These are phyloP conservation scores for Scleromitrula shiraiana DNA, from an alignment of 2,329 filamentous ascomycete genomes.

Conservation along the genomic window DNA sequence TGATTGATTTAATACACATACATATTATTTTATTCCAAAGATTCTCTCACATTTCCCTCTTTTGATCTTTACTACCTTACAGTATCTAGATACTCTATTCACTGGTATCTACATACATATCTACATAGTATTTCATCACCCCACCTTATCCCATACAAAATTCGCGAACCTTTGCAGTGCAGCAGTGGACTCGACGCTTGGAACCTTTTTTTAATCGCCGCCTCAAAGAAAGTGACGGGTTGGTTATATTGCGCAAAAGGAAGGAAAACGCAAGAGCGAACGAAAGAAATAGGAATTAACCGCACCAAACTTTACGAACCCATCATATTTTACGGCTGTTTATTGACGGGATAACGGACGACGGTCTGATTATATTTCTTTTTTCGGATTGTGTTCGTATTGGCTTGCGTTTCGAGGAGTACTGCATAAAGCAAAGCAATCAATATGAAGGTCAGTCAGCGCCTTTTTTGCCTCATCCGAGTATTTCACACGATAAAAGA, in stretches of 20 bases:
- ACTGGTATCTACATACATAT: background rate
- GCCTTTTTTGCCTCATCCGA: background rate
- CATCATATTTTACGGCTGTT: constrained; percentile 1
- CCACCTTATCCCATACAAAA: background rate
- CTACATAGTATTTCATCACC: background rate
- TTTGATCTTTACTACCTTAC: background rate
- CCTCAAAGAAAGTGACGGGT: background rate
- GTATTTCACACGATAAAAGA: background rate
- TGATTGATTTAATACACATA: too few relatives aligned
- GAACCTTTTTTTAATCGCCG: background rate
- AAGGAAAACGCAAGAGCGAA: constrained; percentile 4
- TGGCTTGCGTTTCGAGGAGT: constrained; percentile 12
- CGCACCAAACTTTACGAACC: background rate
- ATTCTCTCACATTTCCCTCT: background rate
- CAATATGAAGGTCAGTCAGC: constrained; percentile 25
- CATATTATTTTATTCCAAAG: too few relatives aligned
- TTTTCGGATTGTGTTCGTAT: constrained; percentile 10
- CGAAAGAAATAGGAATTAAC: background rate
- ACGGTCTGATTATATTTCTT: background rate
- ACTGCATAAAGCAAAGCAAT: constrained; percentile 17
- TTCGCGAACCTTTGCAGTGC: background rate
- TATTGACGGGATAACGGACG: background rate
- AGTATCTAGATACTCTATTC: background rate
- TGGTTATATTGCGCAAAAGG: constrained; percentile 3
- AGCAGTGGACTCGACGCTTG: constrained; percentile 6